phyloP scores from a whole-genome alignment of 1,284 basidiomycete genomes.

The Sphagnurus paluster region DNA sequence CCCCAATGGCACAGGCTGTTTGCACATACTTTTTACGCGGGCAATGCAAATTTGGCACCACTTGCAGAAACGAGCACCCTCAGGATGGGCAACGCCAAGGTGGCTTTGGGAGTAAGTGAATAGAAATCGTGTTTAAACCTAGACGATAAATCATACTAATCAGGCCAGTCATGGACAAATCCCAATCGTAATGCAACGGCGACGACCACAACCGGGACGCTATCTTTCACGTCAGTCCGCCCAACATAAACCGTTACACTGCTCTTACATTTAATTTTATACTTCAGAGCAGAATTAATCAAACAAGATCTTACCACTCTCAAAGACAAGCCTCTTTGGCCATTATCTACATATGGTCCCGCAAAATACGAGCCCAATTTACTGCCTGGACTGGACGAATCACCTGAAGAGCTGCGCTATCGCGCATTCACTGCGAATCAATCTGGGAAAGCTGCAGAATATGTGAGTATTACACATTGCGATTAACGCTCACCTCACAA shows the following conservation, averaged over 20 bases:
- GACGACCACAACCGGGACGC: constrained; percentile 19
- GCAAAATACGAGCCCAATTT: constrained; percentile 77
- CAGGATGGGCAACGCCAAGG: constrained; percentile 29
- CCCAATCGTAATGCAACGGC: constrained; percentile 24
- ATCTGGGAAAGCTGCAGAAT: constrained; percentile 61
- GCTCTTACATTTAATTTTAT: constrained; percentile 14
- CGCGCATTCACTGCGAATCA: constrained; percentile 63
- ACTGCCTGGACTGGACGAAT: constrained; percentile 70
- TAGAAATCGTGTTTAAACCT: too few species aligned
- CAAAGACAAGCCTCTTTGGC: constrained; percentile 77
- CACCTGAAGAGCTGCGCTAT: constrained; percentile 79
- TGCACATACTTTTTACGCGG: constrained; percentile 72
- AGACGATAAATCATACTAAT: not conserved
- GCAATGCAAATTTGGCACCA: constrained; percentile 65
- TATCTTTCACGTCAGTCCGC: constrained; percentile 42
- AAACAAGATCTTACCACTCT: constrained; percentile 56
- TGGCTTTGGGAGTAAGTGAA: constrained; percentile 37
- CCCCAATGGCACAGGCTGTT: constrained; percentile 33
- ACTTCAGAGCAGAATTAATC: constrained; percentile 58
- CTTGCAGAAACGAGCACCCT: constrained; percentile 72
- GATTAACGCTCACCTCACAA: not conserved
- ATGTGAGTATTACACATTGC: constrained; percentile 53
- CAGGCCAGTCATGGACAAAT: constrained; percentile 39
- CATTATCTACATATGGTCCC: constrained; percentile 80
- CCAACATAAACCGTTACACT: not conserved